Base-by-base conservation (phyloP, 2,329 filamentous ascomycete genomes). In the Cyclaneusma minus region DNA sequence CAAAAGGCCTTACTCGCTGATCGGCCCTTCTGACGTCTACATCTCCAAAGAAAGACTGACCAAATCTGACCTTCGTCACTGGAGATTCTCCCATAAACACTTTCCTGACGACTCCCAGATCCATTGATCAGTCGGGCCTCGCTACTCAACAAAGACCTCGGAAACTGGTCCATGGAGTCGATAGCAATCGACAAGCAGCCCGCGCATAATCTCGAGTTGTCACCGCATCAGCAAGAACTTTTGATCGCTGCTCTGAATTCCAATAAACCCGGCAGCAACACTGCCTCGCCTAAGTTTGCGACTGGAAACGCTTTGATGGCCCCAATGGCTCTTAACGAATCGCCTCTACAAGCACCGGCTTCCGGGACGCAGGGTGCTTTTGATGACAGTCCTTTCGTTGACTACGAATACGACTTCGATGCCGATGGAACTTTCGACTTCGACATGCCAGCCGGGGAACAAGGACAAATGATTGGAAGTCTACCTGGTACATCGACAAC, bases 331-430 rank as follows among this genome's bases (percentile, higher is more conserved):
- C 49, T 68, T 35, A 58, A 62, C 33, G 54, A 54, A 28, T 66
- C 64, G 7, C 60, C 63, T 10, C 38, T 48, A 24, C 39, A 57
- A 31, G 45, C 52, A 30, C 51, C 54, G 10, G 56, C 52, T 21
- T 53, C 56, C 3, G 56, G 60, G 17, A 51, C 52, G 14, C 48
- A 68, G 23, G 44, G 41, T 29, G 64, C 58, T 35, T 65, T 70
- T 22, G 70, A 83, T 16, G 78, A 84, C 25, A 89, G 78, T 36
- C 83, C 85, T 0, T 85, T 75, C 44, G 62, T 91, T 31, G 83
- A 93, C 45, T 89, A 84, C 42, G 73, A 79, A 38, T 75, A 79
- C 37, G 74, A 80, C 24, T 72, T 83, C 31, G 81, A 85, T 32
- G 61, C 60, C 32, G 79, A 85, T 43, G 67, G 65, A 18, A 74